phyloP scores from a whole-genome alignment of 2,329 filamentous ascomycete species.

The Xylaria polymorpha region DNA sequence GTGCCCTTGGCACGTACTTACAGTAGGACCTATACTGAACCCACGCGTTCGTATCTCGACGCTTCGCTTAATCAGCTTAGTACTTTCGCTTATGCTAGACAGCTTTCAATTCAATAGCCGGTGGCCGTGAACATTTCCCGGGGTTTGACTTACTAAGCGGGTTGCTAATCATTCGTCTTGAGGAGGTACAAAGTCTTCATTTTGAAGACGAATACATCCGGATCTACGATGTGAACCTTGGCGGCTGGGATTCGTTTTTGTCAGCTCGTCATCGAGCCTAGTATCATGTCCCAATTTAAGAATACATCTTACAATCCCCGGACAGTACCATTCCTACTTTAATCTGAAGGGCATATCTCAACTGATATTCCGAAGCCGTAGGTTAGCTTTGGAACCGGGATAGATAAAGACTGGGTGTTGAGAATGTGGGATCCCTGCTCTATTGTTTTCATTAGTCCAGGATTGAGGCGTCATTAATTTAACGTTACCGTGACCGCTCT shows the following conservation, averaged over 20 bases:
- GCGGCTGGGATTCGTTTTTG: constrained; percentile 47
- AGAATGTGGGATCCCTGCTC: constrained; percentile 4
- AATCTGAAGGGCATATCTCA: constrained; percentile 56
- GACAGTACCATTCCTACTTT: constrained; percentile 56
- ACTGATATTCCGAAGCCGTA: constrained; percentile 65
- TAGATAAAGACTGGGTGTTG: constrained; percentile 54
- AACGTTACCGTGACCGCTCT: constrained; percentile 6
- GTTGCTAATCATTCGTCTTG: constrained; percentile 57
- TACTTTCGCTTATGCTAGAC: background rate
- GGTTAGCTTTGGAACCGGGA: constrained; percentile 59
- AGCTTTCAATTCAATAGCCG: background rate
- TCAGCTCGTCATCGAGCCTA: background rate
- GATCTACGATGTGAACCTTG: constrained; percentile 53
- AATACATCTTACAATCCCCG: constrained; percentile 3
- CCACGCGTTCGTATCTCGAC: constrained; percentile 36
- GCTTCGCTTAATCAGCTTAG: constrained; percentile 11
- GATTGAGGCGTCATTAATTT: constrained; percentile 2
- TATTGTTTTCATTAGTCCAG: background rate
- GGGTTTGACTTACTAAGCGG: constrained; percentile 54
- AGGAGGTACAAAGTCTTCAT: constrained; percentile 63
- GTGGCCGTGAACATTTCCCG: background rate
- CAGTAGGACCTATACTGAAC: constrained; percentile 31
- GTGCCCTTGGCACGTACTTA: constrained; percentile 30
- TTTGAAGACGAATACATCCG: constrained; percentile 45
- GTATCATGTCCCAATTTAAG: background rate